Evolutionary conservation across 169 alveolate species (phyloP).

Genomic region (Plasmodium knowlesi): DNA sequence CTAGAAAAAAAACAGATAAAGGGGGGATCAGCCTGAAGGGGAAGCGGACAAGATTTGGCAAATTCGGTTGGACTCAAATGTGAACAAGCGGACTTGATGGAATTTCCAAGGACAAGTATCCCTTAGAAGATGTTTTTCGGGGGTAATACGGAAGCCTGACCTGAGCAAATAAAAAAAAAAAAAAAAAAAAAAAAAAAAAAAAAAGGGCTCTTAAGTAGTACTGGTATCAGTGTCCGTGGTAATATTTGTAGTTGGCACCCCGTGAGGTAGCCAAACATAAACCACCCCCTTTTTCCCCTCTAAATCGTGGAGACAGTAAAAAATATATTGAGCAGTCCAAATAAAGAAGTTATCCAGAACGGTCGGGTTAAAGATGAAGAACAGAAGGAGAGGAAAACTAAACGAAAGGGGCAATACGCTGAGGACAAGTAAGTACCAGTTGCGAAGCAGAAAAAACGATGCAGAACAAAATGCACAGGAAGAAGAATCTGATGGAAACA

Average conservation of each 20-base stretch:
- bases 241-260: background rate
- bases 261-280: background rate
- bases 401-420: background rate
- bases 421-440: conserved; percentile 17
- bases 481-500: conserved; percentile 5
- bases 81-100: background rate
- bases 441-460: conserved; percentile 24
- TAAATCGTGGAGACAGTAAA: background rate
- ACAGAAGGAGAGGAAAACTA: background rate
- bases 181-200: background rate
- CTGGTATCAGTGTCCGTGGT: too few relatives aligned
- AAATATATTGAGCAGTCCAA: background rate
- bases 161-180: background rate
- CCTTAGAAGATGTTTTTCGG: background rate
- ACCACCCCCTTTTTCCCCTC: too few relatives aligned
- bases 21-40: background rate
- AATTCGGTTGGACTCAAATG: background rate
- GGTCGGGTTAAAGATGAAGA: background rate
- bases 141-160: background rate
- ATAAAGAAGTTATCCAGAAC: background rate
- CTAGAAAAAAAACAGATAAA: background rate
- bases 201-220: background rate
- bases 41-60: background rate
- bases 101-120: background rate
- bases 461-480: conserved; percentile 15